phyloP scores from a whole-genome alignment of 805 yeast genomes.

The Lachancea meyersii region DNA sequence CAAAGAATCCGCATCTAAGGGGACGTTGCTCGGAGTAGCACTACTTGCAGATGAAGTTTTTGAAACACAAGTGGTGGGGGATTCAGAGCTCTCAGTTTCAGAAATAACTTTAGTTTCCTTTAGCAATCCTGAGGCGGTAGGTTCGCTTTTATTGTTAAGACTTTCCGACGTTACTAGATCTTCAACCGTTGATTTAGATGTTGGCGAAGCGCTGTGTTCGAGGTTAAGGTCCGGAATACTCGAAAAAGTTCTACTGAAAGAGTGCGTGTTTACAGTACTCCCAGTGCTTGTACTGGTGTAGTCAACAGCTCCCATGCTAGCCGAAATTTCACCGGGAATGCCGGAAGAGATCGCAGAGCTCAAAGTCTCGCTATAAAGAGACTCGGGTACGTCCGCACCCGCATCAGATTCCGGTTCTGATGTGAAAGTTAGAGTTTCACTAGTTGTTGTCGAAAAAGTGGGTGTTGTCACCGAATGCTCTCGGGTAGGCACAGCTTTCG shows the following conservation, averaged over 20 bases:
- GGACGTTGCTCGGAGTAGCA: background rate
- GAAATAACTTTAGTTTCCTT: too few relatives aligned
- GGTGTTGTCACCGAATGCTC: background rate
- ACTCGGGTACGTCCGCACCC: background rate
- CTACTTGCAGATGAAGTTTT: background rate
- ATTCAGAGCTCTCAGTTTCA: too few relatives aligned
- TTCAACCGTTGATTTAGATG: background rate
- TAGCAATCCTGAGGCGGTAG: too few relatives aligned
- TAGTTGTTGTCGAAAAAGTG: background rate
- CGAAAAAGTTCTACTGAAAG: too few relatives aligned
- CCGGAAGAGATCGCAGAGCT: background rate
- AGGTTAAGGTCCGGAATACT: background rate
- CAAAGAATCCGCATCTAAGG: background rate
- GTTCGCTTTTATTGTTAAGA: too few relatives aligned
- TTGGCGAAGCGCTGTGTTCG: background rate
- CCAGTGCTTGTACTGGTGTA: background rate
- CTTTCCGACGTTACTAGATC: background rate
- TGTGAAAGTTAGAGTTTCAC: background rate
- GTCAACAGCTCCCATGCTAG: background rate
- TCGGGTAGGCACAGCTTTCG: conserved; percentile 10
- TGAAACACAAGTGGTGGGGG: background rate
- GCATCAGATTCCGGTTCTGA: background rate
- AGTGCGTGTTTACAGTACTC: too few relatives aligned
- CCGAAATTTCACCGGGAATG: background rate
- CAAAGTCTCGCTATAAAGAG: background rate